Evolutionary conservation across 2,329 filamentous ascomycete species (phyloP).

Genomic region (Ceratocystis albifundus): DNA sequence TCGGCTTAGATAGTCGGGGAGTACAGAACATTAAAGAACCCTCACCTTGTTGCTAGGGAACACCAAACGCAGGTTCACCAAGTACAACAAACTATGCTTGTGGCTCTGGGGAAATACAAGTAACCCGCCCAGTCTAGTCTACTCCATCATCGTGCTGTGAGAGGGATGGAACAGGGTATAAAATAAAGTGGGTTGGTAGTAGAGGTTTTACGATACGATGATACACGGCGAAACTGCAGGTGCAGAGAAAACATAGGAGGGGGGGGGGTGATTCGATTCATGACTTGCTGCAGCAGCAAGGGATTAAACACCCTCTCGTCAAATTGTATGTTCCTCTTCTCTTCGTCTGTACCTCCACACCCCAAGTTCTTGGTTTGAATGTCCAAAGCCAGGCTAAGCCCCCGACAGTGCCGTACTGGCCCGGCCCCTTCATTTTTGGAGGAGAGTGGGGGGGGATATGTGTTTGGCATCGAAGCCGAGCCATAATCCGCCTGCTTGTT

Average conservation of each 20-base stretch:
- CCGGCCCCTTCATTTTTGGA: background rate
- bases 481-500: background rate
- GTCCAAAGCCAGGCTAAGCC: background rate
- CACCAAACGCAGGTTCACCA: too few relatives aligned
- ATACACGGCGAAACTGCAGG: background rate
- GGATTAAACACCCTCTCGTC: background rate
- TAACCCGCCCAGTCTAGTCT: too few relatives aligned
- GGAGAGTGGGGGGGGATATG: background rate
- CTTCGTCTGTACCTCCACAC: background rate
- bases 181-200: too few relatives aligned
- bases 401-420: background rate
- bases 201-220: background rate
- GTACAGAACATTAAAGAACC: background rate
- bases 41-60: slow-evolving; percentile 1
- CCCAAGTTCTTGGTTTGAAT: background rate
- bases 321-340: too few relatives aligned
- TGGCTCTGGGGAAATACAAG: too few relatives aligned
- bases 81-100: too few relatives aligned
- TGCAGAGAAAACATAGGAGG: background rate
- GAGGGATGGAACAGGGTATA: too few relatives aligned
- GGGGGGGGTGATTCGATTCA: background rate
- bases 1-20: background rate
- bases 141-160: too few relatives aligned
- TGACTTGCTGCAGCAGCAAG: background rate
- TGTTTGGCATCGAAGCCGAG: background rate